Evolutionary conservation across 306 rosid genomes (phyloP), one percentile per base, ranked within the genome.

Genomic region (Pueraria montana): DNA sequence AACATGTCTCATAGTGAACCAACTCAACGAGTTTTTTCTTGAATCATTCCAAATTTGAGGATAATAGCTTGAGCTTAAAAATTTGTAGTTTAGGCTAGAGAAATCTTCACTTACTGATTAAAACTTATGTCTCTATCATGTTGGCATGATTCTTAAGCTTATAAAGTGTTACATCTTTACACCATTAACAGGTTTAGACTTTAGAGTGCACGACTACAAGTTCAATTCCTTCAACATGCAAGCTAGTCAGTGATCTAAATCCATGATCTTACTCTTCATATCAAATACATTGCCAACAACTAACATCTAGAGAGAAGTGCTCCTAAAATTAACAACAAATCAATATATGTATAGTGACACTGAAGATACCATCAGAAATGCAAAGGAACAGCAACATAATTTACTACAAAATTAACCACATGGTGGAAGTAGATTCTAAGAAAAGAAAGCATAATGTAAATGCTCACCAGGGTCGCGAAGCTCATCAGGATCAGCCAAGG

Each of bases 401-500:
- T 49, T 9, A 43, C 32, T 34, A 78, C 56, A 58, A 83, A 34
- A 34, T 34, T 4, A 34, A 34, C 40, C 4, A 34, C 8, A 34
- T 30, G 2, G 4, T 5, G 3, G 34, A 30, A 30, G 32, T 30
- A 30, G 34, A 30, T 3, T 30, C 34, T 30, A 30, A 30, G 4
- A 30, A 30, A 30, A 30, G 4, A 30, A 30, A 59, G 58, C 46
- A 50, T 78, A 61, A 80, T 17, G 74, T 23, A 80, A 78, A 50
- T 21, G 81, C 95, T 88, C 58, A 94, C 97, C 93, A 40, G 95
- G 94, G 87, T 91, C 94, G 89, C 98, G 98, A 74, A 94, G 98
- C 87, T 94, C 98, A 74, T 94, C 98, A 2, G 98, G 98, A 84
- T 94, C 98, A 74, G 98, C 98, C 91, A 94, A 86, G 32, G 98